These are phyloP conservation scores for Dalbergia cochinchinensis DNA, from an alignment of 306 rosid genomes.

Conservation along the genomic window DNA sequence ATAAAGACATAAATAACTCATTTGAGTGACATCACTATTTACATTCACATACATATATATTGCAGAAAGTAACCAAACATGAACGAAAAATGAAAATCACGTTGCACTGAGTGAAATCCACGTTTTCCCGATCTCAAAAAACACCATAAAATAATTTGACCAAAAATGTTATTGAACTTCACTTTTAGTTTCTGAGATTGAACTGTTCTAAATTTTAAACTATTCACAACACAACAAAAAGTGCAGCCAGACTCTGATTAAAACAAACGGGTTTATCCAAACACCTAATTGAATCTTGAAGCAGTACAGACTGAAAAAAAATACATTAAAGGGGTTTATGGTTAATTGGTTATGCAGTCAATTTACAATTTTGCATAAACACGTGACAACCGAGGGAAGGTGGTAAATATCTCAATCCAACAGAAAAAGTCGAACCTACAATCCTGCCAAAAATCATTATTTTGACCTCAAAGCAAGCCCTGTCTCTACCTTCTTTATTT, in stretches of 20 bases:
- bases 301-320: conserved; percentile 43
- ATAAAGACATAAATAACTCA: too few species aligned
- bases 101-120: too few species aligned
- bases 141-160: too few species aligned
- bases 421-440: neutral
- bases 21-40: too few species aligned
- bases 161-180: too few species aligned
- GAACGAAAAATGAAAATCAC: too few species aligned
- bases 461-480: conserved; percentile 78
- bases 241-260: conserved; percentile 48
- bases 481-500: conserved; percentile 96
- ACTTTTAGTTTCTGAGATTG: too few species aligned
- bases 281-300: conserved; percentile 40
- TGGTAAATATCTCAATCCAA: conserved; percentile 37
- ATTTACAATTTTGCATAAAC: conserved; percentile 40
- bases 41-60: too few species aligned
- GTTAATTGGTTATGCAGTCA: conserved; percentile 31
- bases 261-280: conserved; percentile 33
- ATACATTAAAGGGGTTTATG: conserved; percentile 20
- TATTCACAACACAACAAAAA: conserved; percentile 47
- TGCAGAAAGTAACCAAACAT: too few species aligned
- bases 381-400: neutral
- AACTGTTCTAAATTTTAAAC: conserved; percentile 4
- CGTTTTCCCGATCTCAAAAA: too few species aligned
- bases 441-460: conserved; percentile 43